Conservation (phyloP, 1,284 basidiomycete genomes). For the Golubevia sp. region DNA sequence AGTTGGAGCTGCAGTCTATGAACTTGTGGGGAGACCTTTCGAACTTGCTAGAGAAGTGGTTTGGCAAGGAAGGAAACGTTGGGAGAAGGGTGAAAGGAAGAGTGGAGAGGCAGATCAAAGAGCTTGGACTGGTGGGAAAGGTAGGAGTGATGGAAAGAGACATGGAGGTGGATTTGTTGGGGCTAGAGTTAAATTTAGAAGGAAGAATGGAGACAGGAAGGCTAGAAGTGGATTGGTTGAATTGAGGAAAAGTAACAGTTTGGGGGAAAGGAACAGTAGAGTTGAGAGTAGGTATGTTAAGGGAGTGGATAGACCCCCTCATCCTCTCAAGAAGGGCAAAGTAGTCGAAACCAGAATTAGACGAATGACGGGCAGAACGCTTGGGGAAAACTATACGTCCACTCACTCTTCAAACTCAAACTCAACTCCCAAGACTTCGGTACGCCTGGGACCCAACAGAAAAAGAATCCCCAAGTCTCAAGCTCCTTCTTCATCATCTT, state of each 20-base stretch:
- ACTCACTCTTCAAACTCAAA: no score
- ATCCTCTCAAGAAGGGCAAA: no score
- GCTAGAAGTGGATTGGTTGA: not conserved
- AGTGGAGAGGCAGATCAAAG: slow-evolving; percentile 2
- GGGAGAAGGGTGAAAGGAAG: slow-evolving; percentile 42
- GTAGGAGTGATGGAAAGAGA: slow-evolving; percentile 13
- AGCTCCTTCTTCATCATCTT: not conserved
- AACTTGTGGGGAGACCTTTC: slow-evolving; percentile 58
- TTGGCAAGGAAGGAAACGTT: slow-evolving; percentile 50
- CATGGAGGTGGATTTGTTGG: slow-evolving; percentile 2
- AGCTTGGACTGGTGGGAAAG: slow-evolving; percentile 1
- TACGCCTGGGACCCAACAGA: not conserved
- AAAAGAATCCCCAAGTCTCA: not conserved
- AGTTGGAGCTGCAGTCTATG: slow-evolving; percentile 47
- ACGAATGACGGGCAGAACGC: no score
- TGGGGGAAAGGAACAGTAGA: no score
- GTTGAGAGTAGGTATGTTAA: no score
- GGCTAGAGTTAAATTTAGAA: not conserved
- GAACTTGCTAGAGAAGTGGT: slow-evolving; percentile 59
- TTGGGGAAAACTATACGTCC: no score
- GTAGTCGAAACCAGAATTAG: no score
- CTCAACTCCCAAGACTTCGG: not conserved
- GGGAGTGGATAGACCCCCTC: no score
- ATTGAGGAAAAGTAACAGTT: slow-evolving; percentile 9
- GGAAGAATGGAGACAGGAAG: not conserved